A percentile compares a stretch with the other conserved stretches of the same genome.
phyloP scores from a whole-genome alignment of 768 basidiomycete genomes.

The Termitomyces eurrhizus region DNA sequence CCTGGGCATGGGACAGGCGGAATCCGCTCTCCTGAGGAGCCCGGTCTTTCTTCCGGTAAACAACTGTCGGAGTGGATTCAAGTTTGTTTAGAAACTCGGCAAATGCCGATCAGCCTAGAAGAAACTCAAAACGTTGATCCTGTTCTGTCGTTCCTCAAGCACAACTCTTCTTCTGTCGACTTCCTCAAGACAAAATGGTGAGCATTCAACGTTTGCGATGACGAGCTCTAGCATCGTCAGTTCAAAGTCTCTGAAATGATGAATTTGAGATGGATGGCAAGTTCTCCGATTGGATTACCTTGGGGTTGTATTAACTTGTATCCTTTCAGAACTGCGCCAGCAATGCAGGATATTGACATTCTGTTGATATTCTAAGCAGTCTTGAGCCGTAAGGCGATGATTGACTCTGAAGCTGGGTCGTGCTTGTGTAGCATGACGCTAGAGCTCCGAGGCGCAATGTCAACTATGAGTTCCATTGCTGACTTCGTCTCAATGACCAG shows the following conservation, averaged over 20 bases:
- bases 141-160: neutral
- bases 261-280: conserved; percentile 48
- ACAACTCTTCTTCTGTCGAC: conserved; percentile 10
- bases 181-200: conserved; percentile 56
- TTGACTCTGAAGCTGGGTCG: conserved; percentile 34
- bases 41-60: too few species aligned
- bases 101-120: neutral
- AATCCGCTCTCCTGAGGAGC: too few species aligned
- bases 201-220: conserved; percentile 28
- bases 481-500: conserved; percentile 91
- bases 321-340: conserved; percentile 22
- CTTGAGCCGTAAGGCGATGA: conserved; percentile 42
- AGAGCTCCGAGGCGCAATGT: conserved; percentile 53
- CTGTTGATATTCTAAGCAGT: conserved; percentile 14
- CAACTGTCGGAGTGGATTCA: too few species aligned
- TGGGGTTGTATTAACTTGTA: conserved; percentile 7
- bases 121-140: neutral
- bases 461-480: conserved; percentile 32
- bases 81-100: neutral
- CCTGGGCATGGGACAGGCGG: too few species aligned
- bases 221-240: conserved; percentile 37
- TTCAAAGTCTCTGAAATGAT: conserved; percentile 28
- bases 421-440: conserved; percentile 34
- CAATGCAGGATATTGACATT: conserved; percentile 14
- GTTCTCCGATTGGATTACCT: conserved; percentile 37